Conservation (phyloP, 2,329 filamentous ascomycete species). For the Exophiala spinifera region DNA sequence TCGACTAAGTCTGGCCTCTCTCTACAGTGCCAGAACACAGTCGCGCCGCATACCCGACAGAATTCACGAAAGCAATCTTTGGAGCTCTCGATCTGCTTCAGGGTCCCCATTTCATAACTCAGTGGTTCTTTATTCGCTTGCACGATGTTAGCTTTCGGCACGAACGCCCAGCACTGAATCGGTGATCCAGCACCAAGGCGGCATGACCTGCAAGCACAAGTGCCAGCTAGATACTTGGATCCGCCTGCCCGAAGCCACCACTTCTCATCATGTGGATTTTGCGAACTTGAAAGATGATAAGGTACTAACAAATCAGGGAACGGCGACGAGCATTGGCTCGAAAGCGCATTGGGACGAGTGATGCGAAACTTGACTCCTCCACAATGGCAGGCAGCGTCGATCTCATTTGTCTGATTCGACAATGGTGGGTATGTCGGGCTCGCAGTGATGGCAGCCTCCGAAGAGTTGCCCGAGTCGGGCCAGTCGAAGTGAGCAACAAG, state of each 20-base stretch:
- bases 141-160: slow-evolving; percentile 53
- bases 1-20: slow-evolving; percentile 58
- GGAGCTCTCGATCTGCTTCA: slow-evolving; percentile 55
- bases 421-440: background rate
- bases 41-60: slow-evolving; percentile 61
- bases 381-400: slow-evolving; percentile 40
- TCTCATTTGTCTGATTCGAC: slow-evolving; percentile 1
- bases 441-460: background rate
- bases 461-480: background rate
- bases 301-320: slow-evolving; percentile 56
- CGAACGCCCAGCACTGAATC: slow-evolving; percentile 64
- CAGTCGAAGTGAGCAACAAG: background rate
- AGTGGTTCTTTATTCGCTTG: slow-evolving; percentile 32
- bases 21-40: slow-evolving; percentile 60
- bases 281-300: slow-evolving; percentile 39
- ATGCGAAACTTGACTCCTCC: slow-evolving; percentile 56
- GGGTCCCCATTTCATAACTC: slow-evolving; percentile 41
- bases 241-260: slow-evolving; percentile 57
- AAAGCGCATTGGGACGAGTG: slow-evolving; percentile 52
- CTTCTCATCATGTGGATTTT: slow-evolving; percentile 51
- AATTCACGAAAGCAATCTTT: slow-evolving; percentile 57
- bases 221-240: slow-evolving; percentile 57
- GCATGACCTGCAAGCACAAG: slow-evolving; percentile 63
- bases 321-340: slow-evolving; percentile 44
- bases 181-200: slow-evolving; percentile 61